phyloP scores from a whole-genome alignment of 140 eudicot genomes.

The Flaveria floridana region DNA sequence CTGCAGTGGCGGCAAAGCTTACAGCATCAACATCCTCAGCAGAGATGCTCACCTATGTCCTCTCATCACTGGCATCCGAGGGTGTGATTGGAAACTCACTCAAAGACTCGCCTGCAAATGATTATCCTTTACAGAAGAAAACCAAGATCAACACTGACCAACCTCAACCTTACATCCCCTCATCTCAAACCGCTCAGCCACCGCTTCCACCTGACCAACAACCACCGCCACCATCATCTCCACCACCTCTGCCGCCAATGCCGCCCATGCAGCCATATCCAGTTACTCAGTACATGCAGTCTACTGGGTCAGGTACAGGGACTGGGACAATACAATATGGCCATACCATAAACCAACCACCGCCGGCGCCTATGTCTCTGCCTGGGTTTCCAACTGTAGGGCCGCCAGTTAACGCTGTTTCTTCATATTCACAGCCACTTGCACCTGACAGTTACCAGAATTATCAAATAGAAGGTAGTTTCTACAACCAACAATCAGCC shows the following conservation, averaged over 20 bases:
- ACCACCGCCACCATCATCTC: slow-evolving; percentile 68
- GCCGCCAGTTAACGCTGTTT: slow-evolving; percentile 42
- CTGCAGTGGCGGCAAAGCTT: slow-evolving; percentile 93
- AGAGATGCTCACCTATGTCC: slow-evolving; percentile 79
- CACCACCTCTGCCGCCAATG: slow-evolving; percentile 70
- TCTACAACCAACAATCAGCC: slow-evolving; percentile 60
- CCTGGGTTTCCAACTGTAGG: slow-evolving; percentile 47
- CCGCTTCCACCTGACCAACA: slow-evolving; percentile 47
- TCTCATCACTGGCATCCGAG: slow-evolving; percentile 84
- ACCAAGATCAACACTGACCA: slow-evolving; percentile 48
- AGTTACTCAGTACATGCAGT: slow-evolving; percentile 48
- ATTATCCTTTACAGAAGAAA: slow-evolving; percentile 58
- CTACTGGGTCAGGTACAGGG: slow-evolving; percentile 51
- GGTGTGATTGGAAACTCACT: slow-evolving; percentile 52
- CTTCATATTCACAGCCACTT: slow-evolving; percentile 45
- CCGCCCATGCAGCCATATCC: slow-evolving; percentile 74
- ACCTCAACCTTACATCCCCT: slow-evolving; percentile 45
- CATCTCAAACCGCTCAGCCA: slow-evolving; percentile 44
- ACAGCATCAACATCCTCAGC: slow-evolving; percentile 91
- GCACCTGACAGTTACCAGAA: slow-evolving; percentile 50
- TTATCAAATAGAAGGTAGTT: slow-evolving; percentile 74
- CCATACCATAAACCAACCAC: slow-evolving; percentile 50
- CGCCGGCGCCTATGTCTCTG: slow-evolving; percentile 43
- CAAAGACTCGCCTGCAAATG: slow-evolving; percentile 46
- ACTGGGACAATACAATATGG: slow-evolving; percentile 48